Conservation (phyloP, 1,284 basidiomycete genomes). For the Pascua sp. region DNA sequence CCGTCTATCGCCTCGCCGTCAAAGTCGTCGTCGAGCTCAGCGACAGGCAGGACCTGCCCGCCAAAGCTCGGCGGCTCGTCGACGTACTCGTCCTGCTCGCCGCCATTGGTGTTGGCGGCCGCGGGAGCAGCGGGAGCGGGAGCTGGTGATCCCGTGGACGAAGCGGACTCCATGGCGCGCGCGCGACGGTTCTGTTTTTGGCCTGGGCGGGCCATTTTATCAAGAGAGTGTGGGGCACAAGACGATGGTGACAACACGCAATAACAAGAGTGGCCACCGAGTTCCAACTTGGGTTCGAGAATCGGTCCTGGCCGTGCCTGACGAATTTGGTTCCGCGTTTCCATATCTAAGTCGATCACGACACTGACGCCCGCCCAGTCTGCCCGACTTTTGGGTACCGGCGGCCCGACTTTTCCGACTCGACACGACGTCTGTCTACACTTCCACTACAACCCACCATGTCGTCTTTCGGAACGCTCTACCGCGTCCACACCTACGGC, state of each 20-base stretch:
- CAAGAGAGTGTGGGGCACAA: background rate
- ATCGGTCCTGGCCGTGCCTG: background rate
- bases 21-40: slow-evolving; percentile 32
- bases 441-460: slow-evolving; percentile 52
- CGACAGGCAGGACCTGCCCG: slow-evolving; percentile 34
- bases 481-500: slow-evolving; percentile 94
- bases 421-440: background rate
- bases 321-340: background rate
- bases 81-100: slow-evolving; percentile 9
- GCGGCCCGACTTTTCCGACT: slow-evolving; percentile 4
- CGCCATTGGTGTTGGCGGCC: background rate
- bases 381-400: background rate
- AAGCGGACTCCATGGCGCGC: background rate
- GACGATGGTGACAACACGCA: background rate
- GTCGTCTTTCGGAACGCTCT: slow-evolving; percentile 88
- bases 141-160: background rate
- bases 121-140: background rate
- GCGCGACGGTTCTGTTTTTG: slow-evolving; percentile 5
- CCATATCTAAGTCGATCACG: background rate
- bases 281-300: background rate
- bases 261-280: background rate
- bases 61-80: background rate
- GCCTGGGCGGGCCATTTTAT: slow-evolving; percentile 5
- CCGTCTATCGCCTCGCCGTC: slow-evolving; percentile 33
- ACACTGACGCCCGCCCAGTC: background rate